Evolutionary conservation across 257 asterid species (phyloP), one percentile per base, ranked within the genome.

Genomic region (Agastache rugosa): DNA sequence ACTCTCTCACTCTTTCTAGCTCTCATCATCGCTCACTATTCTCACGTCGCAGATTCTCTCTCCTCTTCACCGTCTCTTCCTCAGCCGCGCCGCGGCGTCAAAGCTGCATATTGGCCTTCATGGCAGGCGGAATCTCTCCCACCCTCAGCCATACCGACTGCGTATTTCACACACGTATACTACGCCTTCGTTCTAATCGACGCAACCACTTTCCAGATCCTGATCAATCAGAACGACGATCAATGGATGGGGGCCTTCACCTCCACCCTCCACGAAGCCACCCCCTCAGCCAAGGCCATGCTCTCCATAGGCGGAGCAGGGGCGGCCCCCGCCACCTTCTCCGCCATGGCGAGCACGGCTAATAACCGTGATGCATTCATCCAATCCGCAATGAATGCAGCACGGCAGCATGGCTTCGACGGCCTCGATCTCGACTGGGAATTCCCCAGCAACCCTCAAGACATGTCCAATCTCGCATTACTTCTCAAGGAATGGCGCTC

Each of bases 371-470:
- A 75, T 5, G 63, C 86, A 7, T 87, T 87, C 81, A 84, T 87
- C 34, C 83, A 78, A 1, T 89, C 93, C 20, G 62, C 91, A 4
- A 76, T 89, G 5, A 8, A 17, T 3, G 60, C 74, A 2, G 88
- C 91, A 1, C 58, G 89, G n/a, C 63, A 73, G 2, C 79, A 77
- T 10, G 79, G 74, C 3, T 86, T 90, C 17, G 86, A 86, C 16
- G 90, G 92, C 15, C 83, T 88, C 16, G 96, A 90, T 58, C 82
- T 87, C 41, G 89, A 90, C 71, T 87, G 93, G 93, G 90, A 86
- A 39, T 88, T 68, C 75, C 96, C 89, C 0, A 34, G 16, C 8
- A 65, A 62, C 15, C 48, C 81, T 5, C 55, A 48, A 59, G 87
- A 85, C 75, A 89, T 85, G 91, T 67, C 80, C 19, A 82, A 87